A percentile compares a stretch with the other conserved stretches of the same genome.
These are phyloP conservation scores for Crataegus laevigata DNA, from an alignment of 306 rosid genomes.

Conservation along the genomic window DNA sequence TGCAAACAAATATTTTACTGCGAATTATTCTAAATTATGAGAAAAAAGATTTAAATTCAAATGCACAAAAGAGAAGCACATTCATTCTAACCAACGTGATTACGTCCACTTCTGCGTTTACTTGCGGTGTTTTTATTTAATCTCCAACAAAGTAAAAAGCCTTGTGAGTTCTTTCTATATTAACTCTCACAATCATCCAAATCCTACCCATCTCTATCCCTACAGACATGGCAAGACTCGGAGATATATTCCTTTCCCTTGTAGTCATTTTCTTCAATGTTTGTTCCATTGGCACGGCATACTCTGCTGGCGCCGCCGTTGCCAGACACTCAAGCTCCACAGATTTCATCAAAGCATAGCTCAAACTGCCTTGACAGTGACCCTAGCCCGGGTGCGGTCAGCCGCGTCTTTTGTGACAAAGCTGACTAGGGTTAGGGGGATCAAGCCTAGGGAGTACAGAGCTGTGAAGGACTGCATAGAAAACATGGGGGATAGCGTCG, in stretches of 20 bases:
- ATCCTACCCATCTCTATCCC: not conserved
- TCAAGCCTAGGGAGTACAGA: conserved; percentile 38
- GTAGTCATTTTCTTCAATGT: conserved; percentile 23
- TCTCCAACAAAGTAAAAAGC: not conserved
- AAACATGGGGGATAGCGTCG: conserved; percentile 55
- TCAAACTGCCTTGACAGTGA: conserved; percentile 54
- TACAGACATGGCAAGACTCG: conserved; percentile 33
- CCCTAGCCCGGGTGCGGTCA: conserved; percentile 41
- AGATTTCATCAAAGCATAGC: conserved; percentile 52
- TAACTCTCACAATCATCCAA: not conserved
- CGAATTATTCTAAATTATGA: too few relatives aligned
- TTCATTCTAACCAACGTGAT: too few relatives aligned
- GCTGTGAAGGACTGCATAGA: conserved; percentile 75
- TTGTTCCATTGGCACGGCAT: conserved; percentile 11
- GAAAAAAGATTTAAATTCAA: too few relatives aligned
- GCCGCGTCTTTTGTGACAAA: conserved; percentile 40
- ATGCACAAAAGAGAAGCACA: too few relatives aligned
- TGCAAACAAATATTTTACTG: too few relatives aligned
- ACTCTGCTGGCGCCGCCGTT: conserved; percentile 10
- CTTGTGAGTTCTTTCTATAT: conserved; percentile 3
- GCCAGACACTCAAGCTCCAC: conserved; percentile 19
- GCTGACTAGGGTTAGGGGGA: conserved; percentile 28
- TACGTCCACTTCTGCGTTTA: too few relatives aligned
- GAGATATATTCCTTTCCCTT: conserved; percentile 8
- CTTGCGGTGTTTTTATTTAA: not conserved